Base-by-base conservation (phyloP, 164 flowering plant genomes). In the Akebia trifoliata region DNA sequence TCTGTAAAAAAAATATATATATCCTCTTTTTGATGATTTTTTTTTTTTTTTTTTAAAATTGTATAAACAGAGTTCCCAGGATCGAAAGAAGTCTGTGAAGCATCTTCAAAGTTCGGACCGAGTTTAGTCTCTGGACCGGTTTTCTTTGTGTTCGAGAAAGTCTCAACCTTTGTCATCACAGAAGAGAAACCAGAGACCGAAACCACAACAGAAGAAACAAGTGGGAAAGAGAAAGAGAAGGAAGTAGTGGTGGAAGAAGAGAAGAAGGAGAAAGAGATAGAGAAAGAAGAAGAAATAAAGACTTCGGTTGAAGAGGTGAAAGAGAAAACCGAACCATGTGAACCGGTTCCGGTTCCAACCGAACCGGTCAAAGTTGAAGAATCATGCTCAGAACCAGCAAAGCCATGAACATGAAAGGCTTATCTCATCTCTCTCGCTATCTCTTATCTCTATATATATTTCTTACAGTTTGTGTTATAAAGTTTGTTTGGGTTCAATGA, bases 91-190 rank as follows among this genome's bases (percentile, higher is more conserved):
- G 97, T 72, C 9, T 35, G 61, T 28, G 97, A 86, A 71, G 76
- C 79, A 49, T 73, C 73, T 34, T 39, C 81, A 6, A 81, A 78
- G 57, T 70, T 53, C 30, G 94, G 97, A 24, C 68, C 87, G 14
- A 56, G 61, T 9, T 58, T 59, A 17, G 76, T 86, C 4, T 31
- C 84, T 6, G 86, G 85, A 0, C 94, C 91, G 8, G 74, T 89
- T n/a, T 56, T 75, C 44, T 89, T 81, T 46, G 61, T 89, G 12
- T 76, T 89, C n/a, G 94, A 86, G 65, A 86, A 86, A 76, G 94
- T 86, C 0, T 81, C 94, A 0, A 78, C 76, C 4, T 83, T 82
- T 31, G 56, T 82, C 1, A 77, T 69, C 6, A 59, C 59, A 11
- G 80, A 73, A 62, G 90, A 80, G 61, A 74, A 73, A 26, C 50